Conservation (phyloP, 148 eudicot genomes). For the Rhododendron williamsianum region DNA sequence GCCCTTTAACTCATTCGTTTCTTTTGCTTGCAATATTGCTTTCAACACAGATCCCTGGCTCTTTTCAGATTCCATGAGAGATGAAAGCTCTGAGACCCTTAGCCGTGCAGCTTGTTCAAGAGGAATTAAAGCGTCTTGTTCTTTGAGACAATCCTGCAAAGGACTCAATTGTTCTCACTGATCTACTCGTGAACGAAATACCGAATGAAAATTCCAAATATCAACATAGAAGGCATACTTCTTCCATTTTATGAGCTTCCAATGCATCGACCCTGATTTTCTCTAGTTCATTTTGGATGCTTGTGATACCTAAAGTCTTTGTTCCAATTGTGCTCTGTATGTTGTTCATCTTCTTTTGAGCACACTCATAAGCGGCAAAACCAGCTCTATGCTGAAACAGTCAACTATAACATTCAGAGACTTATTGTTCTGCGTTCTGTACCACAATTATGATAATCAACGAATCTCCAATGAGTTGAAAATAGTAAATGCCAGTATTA, state of each 20-base stretch:
- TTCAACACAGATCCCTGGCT: constrained; percentile 89
- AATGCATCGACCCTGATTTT: constrained; percentile 49
- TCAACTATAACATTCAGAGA: background rate
- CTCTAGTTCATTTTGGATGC: constrained; percentile 46
- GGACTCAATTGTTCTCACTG: no score
- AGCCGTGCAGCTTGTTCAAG: constrained; percentile 83
- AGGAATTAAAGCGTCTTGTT: no score
- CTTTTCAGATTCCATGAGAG: constrained; percentile 79
- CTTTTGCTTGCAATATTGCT: constrained; percentile 83
- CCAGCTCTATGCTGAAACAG: constrained; percentile 74
- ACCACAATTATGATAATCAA: background rate
- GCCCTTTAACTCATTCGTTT: constrained; percentile 59
- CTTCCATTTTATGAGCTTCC: constrained; percentile 66
- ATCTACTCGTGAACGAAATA: no score
- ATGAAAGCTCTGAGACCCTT: constrained; percentile 67
- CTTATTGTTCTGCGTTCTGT: no score
- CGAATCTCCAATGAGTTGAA: background rate
- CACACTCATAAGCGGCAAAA: constrained; percentile 60
- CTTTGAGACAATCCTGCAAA: no score
- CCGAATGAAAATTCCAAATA: background rate
- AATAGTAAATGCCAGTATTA: no score
- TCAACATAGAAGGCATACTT: constrained; percentile 34
- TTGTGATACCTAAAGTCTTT: constrained; percentile 42
- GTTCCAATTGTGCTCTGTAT: constrained; percentile 39
- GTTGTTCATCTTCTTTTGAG: constrained; percentile 63